These are phyloP conservation scores for Hericium erinaceus DNA, from an alignment of 768 basidiomycete species.

Conservation along the genomic window DNA sequence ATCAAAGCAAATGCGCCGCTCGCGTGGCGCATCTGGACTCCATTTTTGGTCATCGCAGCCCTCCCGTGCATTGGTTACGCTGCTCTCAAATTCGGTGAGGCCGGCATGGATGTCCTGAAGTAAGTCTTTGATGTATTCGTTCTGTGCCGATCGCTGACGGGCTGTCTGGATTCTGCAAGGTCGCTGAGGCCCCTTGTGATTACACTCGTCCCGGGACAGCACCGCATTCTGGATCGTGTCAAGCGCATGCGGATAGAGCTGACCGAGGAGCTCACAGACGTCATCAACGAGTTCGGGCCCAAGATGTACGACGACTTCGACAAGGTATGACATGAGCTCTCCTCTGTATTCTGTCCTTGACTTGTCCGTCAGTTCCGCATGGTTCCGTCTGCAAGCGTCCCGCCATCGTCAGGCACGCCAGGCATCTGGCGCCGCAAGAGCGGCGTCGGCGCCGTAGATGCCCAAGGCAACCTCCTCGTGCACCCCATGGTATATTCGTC, in stretches of 20 bases:
- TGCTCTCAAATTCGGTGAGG: conserved; percentile 93
- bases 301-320: conserved; percentile 82
- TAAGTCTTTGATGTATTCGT: conserved; percentile 27
- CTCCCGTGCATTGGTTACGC: conserved; percentile 87
- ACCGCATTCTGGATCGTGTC: conserved; percentile 64
- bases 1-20: conserved; percentile 54
- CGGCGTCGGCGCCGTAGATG: conserved; percentile 65
- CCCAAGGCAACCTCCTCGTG: conserved; percentile 72
- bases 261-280: conserved; percentile 71
- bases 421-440: conserved; percentile 75
- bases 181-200: conserved; percentile 85
- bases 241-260: conserved; percentile 64
- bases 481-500: conserved; percentile 67
- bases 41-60: conserved; percentile 59
- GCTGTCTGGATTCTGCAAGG: conserved; percentile 30
- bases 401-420: conserved; percentile 65
- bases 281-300: conserved; percentile 85
- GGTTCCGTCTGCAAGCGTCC: conserved; percentile 73
- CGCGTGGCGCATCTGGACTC: conserved; percentile 60
- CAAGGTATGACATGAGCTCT: conserved; percentile 34
- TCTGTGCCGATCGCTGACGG: background rate
- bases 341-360: background rate
- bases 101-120: conserved; percentile 95
- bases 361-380: conserved; percentile 50
- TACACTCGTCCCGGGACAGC: conserved; percentile 81